phyloP scores from a whole-genome alignment of 331 rosid genomes.

The Quercus lobata region DNA sequence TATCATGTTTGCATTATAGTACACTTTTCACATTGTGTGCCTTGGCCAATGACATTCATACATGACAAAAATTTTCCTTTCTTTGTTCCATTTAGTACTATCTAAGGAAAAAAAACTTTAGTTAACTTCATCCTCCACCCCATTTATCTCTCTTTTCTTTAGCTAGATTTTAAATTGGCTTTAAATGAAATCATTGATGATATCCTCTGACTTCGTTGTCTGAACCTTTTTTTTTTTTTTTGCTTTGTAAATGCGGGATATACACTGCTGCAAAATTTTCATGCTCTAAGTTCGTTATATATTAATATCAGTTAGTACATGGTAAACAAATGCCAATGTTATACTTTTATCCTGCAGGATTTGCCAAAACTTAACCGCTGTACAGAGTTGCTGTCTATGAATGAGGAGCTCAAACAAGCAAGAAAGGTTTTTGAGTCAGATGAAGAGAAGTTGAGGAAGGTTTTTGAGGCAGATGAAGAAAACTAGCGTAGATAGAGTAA shows the following conservation, averaged over 20 bases:
- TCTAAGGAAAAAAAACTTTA: no score
- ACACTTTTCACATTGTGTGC: background rate
- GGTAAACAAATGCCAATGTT: background rate
- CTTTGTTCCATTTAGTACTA: no score
- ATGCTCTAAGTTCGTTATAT: background rate
- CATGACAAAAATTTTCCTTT: background rate
- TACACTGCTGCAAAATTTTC: background rate
- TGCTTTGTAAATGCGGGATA: background rate
- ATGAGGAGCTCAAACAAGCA: conserved; percentile 91
- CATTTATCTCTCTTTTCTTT: no score
- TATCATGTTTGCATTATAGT: no score
- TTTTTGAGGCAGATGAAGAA: conserved; percentile 56
- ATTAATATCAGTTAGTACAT: background rate
- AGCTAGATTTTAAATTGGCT: no score
- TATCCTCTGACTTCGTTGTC: no score
- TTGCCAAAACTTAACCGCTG: conserved; percentile 76
- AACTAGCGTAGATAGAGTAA: conserved; percentile 15
- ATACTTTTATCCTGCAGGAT: conserved; percentile 43
- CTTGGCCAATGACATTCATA: background rate
- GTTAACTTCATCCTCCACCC: no score
- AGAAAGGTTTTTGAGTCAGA: conserved; percentile 86
- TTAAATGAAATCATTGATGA: no score
- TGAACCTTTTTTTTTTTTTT: background rate
- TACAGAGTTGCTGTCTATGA: conserved; percentile 80
- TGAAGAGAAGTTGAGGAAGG: conserved; percentile 75